Conservation (phyloP, 441 rosid species). For the Euphorbia schlechtendalii region DNA sequence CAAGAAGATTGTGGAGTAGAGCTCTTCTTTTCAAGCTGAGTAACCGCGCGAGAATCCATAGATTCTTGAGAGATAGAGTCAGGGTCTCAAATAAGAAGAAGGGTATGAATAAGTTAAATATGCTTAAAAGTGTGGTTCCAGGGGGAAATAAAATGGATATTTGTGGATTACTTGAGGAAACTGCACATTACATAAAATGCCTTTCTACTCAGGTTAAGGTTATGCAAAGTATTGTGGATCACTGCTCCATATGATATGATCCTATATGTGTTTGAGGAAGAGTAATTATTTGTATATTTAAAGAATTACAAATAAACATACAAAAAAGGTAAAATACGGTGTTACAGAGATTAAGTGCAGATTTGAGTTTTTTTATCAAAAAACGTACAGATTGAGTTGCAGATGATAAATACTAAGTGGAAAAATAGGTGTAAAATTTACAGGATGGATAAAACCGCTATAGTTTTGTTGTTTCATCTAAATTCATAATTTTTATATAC, state of each 20-base stretch:
- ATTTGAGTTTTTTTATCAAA: too few species aligned
- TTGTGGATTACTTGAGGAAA: conserved; percentile 42
- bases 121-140: conserved; percentile 44
- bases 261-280: conserved; percentile 1
- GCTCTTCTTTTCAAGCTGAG: conserved; percentile 20
- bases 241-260: conserved; percentile 30
- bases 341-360: conserved; percentile 31
- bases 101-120: conserved; percentile 7
- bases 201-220: conserved; percentile 46
- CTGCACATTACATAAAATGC: conserved; percentile 48
- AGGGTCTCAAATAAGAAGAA: conserved; percentile 2
- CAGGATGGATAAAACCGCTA: too few species aligned
- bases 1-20: conserved; percentile 19
- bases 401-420: too few species aligned
- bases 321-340: conserved; percentile 1
- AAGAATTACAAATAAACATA: too few species aligned
- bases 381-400: too few species aligned
- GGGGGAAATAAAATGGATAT: conserved; percentile 46
- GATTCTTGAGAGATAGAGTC: background rate
- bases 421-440: too few species aligned
- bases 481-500: too few species aligned
- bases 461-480: too few species aligned
- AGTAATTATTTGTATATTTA: background rate
- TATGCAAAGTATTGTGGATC: conserved; percentile 39
- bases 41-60: conserved; percentile 1